Conservation (phyloP, 2,329 filamentous ascomycete genomes). For the Paecilomyces sp. region DNA sequence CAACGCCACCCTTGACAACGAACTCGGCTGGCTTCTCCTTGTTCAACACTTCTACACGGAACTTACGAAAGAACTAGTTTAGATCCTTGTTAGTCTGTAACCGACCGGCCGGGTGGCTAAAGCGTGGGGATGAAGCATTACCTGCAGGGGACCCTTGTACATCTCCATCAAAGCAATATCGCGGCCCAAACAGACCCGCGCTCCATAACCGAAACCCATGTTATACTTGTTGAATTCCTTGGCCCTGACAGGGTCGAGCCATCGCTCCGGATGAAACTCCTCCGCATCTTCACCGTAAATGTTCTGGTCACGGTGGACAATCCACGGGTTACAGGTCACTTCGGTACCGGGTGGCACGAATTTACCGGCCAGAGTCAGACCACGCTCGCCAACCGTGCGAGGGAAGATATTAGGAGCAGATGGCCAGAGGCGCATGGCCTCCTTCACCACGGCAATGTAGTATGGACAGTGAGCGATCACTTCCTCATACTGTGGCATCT, state of each 20-base stretch:
- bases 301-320: slow-evolving; percentile 28
- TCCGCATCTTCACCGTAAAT: slow-evolving; percentile 37
- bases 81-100: background rate
- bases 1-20: slow-evolving; percentile 25
- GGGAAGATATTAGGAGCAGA: slow-evolving; percentile 47
- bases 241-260: slow-evolving; percentile 30
- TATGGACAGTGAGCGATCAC: slow-evolving; percentile 38
- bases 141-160: slow-evolving; percentile 37
- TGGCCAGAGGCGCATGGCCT: slow-evolving; percentile 45
- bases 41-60: slow-evolving; percentile 12
- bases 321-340: slow-evolving; percentile 35
- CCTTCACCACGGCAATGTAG: slow-evolving; percentile 45
- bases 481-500: slow-evolving; percentile 35
- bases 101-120: background rate
- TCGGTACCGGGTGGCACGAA: slow-evolving; percentile 37
- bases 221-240: slow-evolving; percentile 42
- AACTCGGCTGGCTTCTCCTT: slow-evolving; percentile 20
- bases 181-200: slow-evolving; percentile 42
- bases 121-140: slow-evolving; percentile 6
- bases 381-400: slow-evolving; percentile 32
- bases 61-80: slow-evolving; percentile 24
- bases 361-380: slow-evolving; percentile 31
- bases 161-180: slow-evolving; percentile 49
- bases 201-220: slow-evolving; percentile 46
- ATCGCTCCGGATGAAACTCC: slow-evolving; percentile 35